A percentile compares a stretch with the other conserved stretches of the same genome.
These are phyloP conservation scores for Gilbertella persicaria DNA, from an alignment of 371 early-diverging fungal species.

Conservation along the genomic window DNA sequence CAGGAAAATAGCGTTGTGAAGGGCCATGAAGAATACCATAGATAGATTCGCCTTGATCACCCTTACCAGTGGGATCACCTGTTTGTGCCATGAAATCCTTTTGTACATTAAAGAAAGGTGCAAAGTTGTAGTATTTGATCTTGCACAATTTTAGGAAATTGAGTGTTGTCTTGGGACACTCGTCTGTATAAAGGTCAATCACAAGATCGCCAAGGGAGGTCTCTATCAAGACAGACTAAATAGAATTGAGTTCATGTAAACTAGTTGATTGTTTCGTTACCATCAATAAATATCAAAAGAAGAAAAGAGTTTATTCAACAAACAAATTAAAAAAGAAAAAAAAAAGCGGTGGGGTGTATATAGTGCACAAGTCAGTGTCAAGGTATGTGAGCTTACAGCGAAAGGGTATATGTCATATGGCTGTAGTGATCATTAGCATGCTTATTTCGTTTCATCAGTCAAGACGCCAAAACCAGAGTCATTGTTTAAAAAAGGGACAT, in stretches of 20 bases:
- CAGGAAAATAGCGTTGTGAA: constrained; percentile 68
- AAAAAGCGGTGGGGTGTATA: no score
- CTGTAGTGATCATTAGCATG: no score
- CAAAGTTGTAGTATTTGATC: constrained; percentile 91
- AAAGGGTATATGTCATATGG: no score
- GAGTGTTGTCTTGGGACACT: constrained; percentile 74
- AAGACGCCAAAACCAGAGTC: constrained; percentile 15
- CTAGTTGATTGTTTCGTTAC: no score
- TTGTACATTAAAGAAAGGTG: constrained; percentile 85
- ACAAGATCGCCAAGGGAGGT: constrained; percentile 95
- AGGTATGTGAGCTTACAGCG: no score
- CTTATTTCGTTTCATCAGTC: constrained; percentile 9
- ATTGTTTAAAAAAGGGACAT: neutral
- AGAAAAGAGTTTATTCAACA: no score
- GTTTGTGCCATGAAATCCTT: constrained; percentile 87
- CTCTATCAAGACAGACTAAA: constrained; percentile 78
- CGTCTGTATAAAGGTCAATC: constrained; percentile 83
- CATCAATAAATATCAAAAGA: no score
- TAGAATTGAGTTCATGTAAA: no score
- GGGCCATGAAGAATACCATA: constrained; percentile 63
- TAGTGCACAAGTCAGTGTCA: no score
- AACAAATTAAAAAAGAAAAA: no score
- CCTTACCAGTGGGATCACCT: constrained; percentile 86
- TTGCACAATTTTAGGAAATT: constrained; percentile 96
- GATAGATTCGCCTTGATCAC: constrained; percentile 81